Base-by-base conservation (phyloP, 2,329 filamentous ascomycete genomes). In the Triangularia setosa region DNA sequence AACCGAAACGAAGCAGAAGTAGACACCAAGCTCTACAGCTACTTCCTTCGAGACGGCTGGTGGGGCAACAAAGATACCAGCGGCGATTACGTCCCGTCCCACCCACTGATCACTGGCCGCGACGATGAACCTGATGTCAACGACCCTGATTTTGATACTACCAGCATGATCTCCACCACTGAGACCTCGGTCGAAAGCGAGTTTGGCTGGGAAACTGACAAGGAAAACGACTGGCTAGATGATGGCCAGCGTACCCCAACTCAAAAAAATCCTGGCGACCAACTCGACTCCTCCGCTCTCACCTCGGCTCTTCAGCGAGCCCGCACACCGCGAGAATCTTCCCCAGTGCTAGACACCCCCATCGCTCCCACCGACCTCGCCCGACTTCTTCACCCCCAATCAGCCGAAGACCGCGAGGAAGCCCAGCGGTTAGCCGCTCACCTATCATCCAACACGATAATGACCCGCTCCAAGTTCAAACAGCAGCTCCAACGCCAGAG, bases 41-140 rank as follows among this genome's bases (percentile, higher is more conserved):
- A 93, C 86, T 98, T 92, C 90, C 87, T 90, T 60, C 81, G 83
- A 61, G 92, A 92, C 21, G 92, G 91, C 7, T 91, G 91, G 79
- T 97, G 92, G 88, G 93, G 94, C 1, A 88, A 89, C 16, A 82
- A 88, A 30, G 94, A 98, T 74, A 82, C 83, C 4, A 97, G 91
- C 72, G 91, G 90, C 27, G 90, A 94, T 67, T 98, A 93, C 74
- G 75, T 81, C 30, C 88, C 88, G 0, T 72, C 76, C 7, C 23
- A 25, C 16, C 52, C 52, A 6, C 11, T 48, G 40, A 48, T 48
- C n/a, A 21, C 40, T 18, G 75, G 80, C 11, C 74, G 79, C 4
- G 82, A 86, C 3, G 80, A 87, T 11, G 18, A 56, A 12, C 87
- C 89, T 73, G 92, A 96, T 4, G 53, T 56, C 24, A 68, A 72